These are phyloP conservation scores for Falciphora oryzae DNA, from an alignment of 2,329 filamentous ascomycete genomes.

Conservation along the genomic window DNA sequence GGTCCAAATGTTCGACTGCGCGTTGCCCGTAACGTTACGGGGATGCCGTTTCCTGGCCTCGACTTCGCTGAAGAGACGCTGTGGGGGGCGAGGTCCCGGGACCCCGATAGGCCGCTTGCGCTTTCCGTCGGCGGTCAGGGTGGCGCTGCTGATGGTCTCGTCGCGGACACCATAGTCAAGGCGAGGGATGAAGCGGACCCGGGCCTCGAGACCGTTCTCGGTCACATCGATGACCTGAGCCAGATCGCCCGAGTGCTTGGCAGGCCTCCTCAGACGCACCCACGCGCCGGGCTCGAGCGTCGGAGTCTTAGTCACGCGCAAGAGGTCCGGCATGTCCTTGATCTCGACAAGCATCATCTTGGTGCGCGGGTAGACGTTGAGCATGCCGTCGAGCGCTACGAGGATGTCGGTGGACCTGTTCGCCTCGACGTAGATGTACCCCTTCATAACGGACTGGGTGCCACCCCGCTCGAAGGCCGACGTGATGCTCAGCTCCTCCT, in stretches of 20 bases:
- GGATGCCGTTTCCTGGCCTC: slow-evolving; percentile 88
- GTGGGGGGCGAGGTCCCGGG: slow-evolving; percentile 68
- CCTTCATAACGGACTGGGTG: slow-evolving; percentile 75
- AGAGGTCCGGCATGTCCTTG: slow-evolving; percentile 96
- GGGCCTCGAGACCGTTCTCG: slow-evolving; percentile 83
- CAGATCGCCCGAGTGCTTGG: slow-evolving; percentile 82
- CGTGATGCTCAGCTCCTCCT: slow-evolving; percentile 77
- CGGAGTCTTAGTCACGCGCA: slow-evolving; percentile 82
- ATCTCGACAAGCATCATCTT: slow-evolving; percentile 88
- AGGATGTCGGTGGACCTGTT: slow-evolving; percentile 81
- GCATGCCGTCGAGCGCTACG: slow-evolving; percentile 73
- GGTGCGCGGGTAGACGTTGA: slow-evolving; percentile 82
- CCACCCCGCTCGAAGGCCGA: slow-evolving; percentile 87
- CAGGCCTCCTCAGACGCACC: slow-evolving; percentile 76
- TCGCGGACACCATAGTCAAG: slow-evolving; percentile 89
- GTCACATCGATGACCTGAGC: slow-evolving; percentile 91
- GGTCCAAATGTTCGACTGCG: slow-evolving; percentile 72
- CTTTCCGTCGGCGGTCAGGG: slow-evolving; percentile 56
- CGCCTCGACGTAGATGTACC: slow-evolving; percentile 93
- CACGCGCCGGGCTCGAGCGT: slow-evolving; percentile 82
- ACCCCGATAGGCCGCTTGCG: slow-evolving; percentile 65
- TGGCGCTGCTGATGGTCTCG: slow-evolving; percentile 48
- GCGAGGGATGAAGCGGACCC: slow-evolving; percentile 81
- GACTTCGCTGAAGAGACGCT: slow-evolving; percentile 84
- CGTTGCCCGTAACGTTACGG: slow-evolving; percentile 56